Conservation (phyloP, 257 asterid species). For the Linderniella brevidens region DNA sequence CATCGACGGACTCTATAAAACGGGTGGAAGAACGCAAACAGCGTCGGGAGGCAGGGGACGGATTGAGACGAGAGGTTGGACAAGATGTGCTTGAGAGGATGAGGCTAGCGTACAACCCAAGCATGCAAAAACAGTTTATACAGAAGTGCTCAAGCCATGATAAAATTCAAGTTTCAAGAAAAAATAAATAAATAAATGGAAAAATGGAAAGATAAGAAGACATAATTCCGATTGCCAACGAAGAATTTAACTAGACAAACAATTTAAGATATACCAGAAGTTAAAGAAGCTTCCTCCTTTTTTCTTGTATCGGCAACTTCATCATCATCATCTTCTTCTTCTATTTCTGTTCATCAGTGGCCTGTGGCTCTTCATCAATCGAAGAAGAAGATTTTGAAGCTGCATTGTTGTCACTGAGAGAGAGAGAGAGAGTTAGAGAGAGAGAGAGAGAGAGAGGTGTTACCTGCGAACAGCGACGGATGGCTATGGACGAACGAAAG, state of each 20-base stretch:
- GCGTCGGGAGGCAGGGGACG: too few relatives aligned
- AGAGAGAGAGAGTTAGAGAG: too few relatives aligned
- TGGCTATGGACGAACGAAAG: too few relatives aligned
- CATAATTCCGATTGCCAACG: background rate
- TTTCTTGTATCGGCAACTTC: constrained; percentile 19
- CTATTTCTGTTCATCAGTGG: constrained; percentile 2
- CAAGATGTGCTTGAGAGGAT: too few relatives aligned
- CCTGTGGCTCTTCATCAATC: constrained; percentile 38
- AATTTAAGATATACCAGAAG: constrained; percentile 26
- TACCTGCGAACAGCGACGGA: too few relatives aligned
- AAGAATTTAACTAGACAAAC: background rate
- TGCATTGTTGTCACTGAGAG: constrained; percentile 30
- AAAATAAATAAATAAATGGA: background rate
- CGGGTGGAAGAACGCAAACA: too few relatives aligned
- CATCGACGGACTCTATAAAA: background rate
- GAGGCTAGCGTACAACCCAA: too few relatives aligned
- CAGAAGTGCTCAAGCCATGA: too few relatives aligned
- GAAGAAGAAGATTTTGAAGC: constrained; percentile 66
- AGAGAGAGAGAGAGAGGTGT: too few relatives aligned
- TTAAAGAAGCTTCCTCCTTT: constrained; percentile 22
- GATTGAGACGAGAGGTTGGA: too few relatives aligned
- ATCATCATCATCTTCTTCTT: constrained; percentile 25
- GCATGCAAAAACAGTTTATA: too few relatives aligned
- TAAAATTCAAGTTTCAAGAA: background rate
- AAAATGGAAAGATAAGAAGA: background rate